A percentile compares a stretch with the other conserved stretches of the same genome.
Evolutionary conservation across 1,284 basidiomycete species (phyloP).

Genomic region (Uromyces viciae-fabae): DNA sequence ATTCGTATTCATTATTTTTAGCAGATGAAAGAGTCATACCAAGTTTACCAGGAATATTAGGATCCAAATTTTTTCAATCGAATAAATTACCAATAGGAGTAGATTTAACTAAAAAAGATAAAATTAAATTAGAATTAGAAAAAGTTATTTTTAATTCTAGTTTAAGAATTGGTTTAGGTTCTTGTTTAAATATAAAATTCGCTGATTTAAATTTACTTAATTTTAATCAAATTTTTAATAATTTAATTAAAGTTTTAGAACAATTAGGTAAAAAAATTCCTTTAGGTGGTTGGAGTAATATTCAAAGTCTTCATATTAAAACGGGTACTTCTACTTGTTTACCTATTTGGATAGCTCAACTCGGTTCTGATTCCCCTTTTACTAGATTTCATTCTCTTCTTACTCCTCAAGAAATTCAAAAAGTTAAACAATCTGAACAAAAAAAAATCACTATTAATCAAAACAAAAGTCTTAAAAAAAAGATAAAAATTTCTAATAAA

Average conservation of each 20-base stretch:
- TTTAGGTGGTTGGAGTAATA: slow-evolving; percentile 81
- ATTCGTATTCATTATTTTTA: slow-evolving; percentile 86
- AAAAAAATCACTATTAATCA: neutral
- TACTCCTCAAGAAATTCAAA: too few relatives aligned
- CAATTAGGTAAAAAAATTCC: slow-evolving; percentile 65
- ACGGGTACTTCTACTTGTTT: slow-evolving; percentile 77
- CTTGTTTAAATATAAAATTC: slow-evolving; percentile 70
- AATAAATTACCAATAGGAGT: slow-evolving; percentile 97
- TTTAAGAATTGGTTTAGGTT: slow-evolving; percentile 88
- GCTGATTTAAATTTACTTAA: slow-evolving; percentile 68
- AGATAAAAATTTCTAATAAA: neutral
- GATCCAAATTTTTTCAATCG: slow-evolving; percentile 84
- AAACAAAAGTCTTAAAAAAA: neutral
- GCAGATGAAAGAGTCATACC: slow-evolving; percentile 85
- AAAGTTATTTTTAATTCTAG: slow-evolving; percentile 85
- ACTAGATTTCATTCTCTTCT: too few relatives aligned
- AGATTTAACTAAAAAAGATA: slow-evolving; percentile 69
- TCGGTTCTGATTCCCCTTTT: too few relatives aligned
- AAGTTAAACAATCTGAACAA: too few relatives aligned
- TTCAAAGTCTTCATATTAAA: slow-evolving; percentile 87
- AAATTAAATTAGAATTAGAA: slow-evolving; percentile 83
- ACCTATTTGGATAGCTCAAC: slow-evolving; percentile 72
- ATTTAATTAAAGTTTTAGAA: slow-evolving; percentile 75
- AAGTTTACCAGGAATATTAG: slow-evolving; percentile 79
- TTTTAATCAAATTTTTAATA: slow-evolving; percentile 69